Evolutionary conservation across 176 grass and related monocot species (phyloP).

Genomic region (Eremochloa ophiuroides): DNA sequence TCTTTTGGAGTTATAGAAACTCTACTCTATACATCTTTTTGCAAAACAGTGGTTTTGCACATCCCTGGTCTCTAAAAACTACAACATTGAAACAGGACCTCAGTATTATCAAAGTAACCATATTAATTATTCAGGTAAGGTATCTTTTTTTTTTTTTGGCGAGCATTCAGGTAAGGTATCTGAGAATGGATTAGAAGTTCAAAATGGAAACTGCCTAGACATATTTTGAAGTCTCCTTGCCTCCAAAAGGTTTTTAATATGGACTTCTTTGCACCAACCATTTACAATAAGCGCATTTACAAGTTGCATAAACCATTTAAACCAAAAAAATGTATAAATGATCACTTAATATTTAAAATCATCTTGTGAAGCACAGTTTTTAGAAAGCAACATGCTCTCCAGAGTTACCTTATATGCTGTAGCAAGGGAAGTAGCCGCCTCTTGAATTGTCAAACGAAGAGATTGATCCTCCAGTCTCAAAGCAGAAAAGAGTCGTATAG

Average conservation of each 20-base stretch:
- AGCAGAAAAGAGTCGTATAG: slow-evolving; percentile 76
- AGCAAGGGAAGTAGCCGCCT: slow-evolving; percentile 79
- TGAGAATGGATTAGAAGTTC: background rate
- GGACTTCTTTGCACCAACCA: background rate
- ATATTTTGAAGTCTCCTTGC: background rate
- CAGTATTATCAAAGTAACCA: background rate
- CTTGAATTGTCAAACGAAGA: slow-evolving; percentile 74
- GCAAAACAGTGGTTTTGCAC: background rate
- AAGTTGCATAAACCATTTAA: background rate
- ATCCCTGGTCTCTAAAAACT: background rate
- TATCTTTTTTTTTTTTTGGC: too few relatives aligned
- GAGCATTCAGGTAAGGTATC: too few relatives aligned
- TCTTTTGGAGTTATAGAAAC: background rate
- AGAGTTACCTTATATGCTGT: slow-evolving; percentile 76
- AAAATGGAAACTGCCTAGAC: background rate
- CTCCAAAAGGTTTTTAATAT: background rate
- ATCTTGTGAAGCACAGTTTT: background rate
- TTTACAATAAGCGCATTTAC: slow-evolving; percentile 3
- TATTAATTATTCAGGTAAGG: background rate
- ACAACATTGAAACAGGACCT: background rate
- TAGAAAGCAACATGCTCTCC: background rate
- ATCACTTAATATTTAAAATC: background rate
- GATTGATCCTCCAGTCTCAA: slow-evolving; percentile 87
- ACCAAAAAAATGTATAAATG: background rate
- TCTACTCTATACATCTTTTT: background rate